Evolutionary conservation across 495 filamentous ascomycete genomes (phyloP), one percentile per base, ranked within the genome.

Genomic region (Elaphomyces granulatus): DNA sequence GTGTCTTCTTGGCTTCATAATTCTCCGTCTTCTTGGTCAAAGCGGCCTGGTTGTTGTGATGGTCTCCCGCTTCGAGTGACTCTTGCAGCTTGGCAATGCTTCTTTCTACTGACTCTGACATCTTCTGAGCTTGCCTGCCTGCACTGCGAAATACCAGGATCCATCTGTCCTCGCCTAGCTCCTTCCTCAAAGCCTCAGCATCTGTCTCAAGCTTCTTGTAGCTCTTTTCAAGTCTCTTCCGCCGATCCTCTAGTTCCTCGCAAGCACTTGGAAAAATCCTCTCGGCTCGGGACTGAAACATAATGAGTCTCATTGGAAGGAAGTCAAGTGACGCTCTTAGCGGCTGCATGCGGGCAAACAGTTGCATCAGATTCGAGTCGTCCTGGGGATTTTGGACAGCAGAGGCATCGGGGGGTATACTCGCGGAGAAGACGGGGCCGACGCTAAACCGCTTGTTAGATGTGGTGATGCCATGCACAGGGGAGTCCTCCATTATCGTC

Each of bases 271-370:
- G 87, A 46, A 96, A 92, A 28, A 81, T 66, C 1, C 56, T 49
- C 31, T 80, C 77, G 0, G 83, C 90, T 43, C 87, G 72, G 0
- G 66, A 59, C 41, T 87, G 75, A 52, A 96, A 98, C 40, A 77
- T 81, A 10, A 83, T 81, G 1, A 98, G 60, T 36, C 87, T 69
- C 88, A 96, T 95, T n/a, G 90, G 90, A 28, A 98, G 64, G 51
- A 98, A 96, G 57, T 95, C 88, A 36, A 98, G 62, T 2, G 87
- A 94, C 2, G 90, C 90, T 32, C 86, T 71, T 20, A 98, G 65
- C 2, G 90, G 90, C 51, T 95, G 88, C 79, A 96, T 90, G 38
- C 87, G 71, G 2, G 90, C 90, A 61, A 95, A 93, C 31, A 98
- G 59, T 3, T 80, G 84, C 36, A 95, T 70, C 12, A 98, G 64